phyloP scores from a whole-genome alignment of 2,329 filamentous ascomycete genomes.

The Didymosphaeria variabile region DNA sequence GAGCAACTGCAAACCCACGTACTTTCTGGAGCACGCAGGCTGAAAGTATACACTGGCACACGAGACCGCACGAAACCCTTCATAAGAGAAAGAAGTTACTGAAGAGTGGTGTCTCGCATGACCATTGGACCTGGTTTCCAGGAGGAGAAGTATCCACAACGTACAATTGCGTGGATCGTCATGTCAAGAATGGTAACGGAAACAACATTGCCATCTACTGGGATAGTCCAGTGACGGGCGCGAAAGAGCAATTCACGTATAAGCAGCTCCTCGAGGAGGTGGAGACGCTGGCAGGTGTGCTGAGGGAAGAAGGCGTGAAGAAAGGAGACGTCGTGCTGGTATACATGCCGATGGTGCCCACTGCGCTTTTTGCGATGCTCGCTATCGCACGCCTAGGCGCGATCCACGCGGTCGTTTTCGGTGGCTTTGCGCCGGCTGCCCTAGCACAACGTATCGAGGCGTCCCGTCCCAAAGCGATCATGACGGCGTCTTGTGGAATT shows the following conservation, averaged over 20 bases:
- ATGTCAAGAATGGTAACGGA: slow-evolving; percentile 80
- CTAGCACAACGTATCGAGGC: slow-evolving; percentile 90
- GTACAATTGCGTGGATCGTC: slow-evolving; percentile 90
- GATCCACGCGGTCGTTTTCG: slow-evolving; percentile 91
- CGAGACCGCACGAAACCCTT: slow-evolving; percentile 71
- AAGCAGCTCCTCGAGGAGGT: slow-evolving; percentile 79
- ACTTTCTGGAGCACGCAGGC: slow-evolving; percentile 81
- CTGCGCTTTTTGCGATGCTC: slow-evolving; percentile 85
- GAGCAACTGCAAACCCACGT: slow-evolving; percentile 74
- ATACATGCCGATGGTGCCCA: slow-evolving; percentile 98
- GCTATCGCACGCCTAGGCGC: slow-evolving; percentile 84
- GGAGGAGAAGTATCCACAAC: slow-evolving; percentile 89
- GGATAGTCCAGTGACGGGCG: slow-evolving; percentile 83
- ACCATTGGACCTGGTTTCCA: slow-evolving; percentile 89
- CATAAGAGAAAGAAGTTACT: slow-evolving; percentile 70
- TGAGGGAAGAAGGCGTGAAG: slow-evolving; percentile 81
- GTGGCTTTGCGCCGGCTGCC: slow-evolving; percentile 83
- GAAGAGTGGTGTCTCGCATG: slow-evolving; percentile 68
- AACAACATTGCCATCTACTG: slow-evolving; percentile 80
- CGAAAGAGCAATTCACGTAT: slow-evolving; percentile 79
- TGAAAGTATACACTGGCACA: slow-evolving; percentile 81
- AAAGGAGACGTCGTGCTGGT: slow-evolving; percentile 89
- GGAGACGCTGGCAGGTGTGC: slow-evolving; percentile 79
- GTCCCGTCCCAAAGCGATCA: slow-evolving; percentile 75
- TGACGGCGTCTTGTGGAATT: slow-evolving; percentile 92